A percentile compares a stretch with the other conserved stretches of the same genome.
Conservation (phyloP, 2,329 filamentous ascomycete genomes). For the Paraphoma chrysanthemicola region DNA sequence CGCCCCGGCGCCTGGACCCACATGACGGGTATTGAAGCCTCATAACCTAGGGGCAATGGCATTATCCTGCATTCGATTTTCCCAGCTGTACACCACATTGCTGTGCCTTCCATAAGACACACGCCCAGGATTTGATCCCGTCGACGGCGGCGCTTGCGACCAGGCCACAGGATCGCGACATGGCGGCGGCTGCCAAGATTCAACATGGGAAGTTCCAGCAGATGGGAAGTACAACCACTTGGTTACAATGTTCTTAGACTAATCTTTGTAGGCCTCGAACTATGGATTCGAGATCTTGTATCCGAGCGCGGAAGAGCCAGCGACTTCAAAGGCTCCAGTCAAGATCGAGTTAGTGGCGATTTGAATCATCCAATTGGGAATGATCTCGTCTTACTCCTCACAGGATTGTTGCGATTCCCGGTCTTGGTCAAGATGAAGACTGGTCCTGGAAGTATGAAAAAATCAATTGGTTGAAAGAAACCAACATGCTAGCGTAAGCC, state of each 20-base stretch:
- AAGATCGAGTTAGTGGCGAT: not conserved
- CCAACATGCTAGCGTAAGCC: slow-evolving; percentile 30
- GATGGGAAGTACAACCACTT: not conserved
- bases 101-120: not conserved
- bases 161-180: not conserved
- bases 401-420: slow-evolving; percentile 40
- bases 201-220: not conserved
- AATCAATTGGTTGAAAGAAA: slow-evolving; percentile 38
- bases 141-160: no score
- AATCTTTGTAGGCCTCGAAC: not conserved
- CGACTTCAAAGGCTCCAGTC: not conserved
- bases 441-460: slow-evolving; percentile 36
- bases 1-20: not conserved
- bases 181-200: not conserved
- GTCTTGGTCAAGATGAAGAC: slow-evolving; percentile 36
- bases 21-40: not conserved
- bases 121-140: no score
- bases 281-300: slow-evolving; percentile 1
- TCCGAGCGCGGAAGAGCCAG: not conserved
- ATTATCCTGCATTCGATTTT: not conserved
- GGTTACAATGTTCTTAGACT: not conserved
- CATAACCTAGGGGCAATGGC: not conserved
- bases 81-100: not conserved
- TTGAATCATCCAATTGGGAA: not conserved
- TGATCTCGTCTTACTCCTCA: not conserved